These are phyloP conservation scores for Cladosporium sp. DNA, from an alignment of 2,329 filamentous ascomycete genomes.

Conservation along the genomic window DNA sequence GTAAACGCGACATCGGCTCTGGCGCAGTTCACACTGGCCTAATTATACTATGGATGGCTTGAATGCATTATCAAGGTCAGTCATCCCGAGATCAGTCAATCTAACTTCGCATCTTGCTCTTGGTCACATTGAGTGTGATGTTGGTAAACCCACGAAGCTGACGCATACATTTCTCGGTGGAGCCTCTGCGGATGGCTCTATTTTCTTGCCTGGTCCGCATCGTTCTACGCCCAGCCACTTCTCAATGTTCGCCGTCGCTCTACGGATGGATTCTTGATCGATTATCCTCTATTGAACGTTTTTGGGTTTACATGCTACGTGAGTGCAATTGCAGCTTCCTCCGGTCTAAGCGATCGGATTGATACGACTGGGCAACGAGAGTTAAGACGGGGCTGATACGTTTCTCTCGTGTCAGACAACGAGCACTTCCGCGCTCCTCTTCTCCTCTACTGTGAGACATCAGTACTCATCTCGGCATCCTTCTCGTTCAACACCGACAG, in stretches of 20 bases:
- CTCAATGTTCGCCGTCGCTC: constrained; percentile 75
- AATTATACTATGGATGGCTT: neutral
- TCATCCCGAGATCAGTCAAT: neutral
- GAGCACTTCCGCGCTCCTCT: neutral
- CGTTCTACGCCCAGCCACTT: constrained; percentile 88
- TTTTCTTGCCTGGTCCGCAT: constrained; percentile 63
- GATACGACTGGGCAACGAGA: neutral
- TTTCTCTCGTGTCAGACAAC: neutral
- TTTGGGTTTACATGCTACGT: constrained; percentile 71
- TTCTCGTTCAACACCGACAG: constrained; percentile 70
- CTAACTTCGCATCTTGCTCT: neutral
- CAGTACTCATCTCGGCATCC: neutral
- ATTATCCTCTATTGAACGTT: constrained; percentile 79
- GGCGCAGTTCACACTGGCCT: neutral
- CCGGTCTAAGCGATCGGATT: neutral
- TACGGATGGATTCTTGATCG: constrained; percentile 80
- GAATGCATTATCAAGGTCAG: neutral
- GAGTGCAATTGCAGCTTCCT: constrained; percentile 33
- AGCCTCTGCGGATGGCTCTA: constrained; percentile 35
- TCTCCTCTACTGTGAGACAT: neutral
- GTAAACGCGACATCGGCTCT: neutral
- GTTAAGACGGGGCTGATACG: neutral
- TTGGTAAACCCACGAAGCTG: neutral
- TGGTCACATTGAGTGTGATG: neutral
- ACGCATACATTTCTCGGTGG: neutral